Evolutionary conservation across 2,329 filamentous ascomycete genomes (phyloP).

Genomic region (Stachybotrys elegans): DNA sequence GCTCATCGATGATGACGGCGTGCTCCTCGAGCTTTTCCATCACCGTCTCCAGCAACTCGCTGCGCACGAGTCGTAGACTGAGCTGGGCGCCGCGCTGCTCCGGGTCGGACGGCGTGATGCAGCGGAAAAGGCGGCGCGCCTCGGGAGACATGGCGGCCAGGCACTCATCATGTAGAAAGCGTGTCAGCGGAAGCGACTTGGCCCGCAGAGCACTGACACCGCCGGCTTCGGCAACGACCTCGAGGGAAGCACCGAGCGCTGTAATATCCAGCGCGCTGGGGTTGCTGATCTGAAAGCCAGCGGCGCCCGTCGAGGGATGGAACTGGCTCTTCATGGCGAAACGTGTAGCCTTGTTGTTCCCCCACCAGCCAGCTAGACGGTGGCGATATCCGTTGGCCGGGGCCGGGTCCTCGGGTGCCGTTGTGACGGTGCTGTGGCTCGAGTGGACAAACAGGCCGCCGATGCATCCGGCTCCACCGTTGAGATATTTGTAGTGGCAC

Average conservation of each 20-base stretch:
- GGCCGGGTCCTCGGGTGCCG: constrained; percentile 21
- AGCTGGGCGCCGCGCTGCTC: constrained; percentile 69
- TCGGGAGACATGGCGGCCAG: constrained; percentile 29
- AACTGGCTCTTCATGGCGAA: constrained; percentile 78
- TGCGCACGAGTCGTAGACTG: constrained; percentile 61
- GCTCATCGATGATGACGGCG: constrained; percentile 72
- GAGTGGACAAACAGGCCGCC: constrained; percentile 74
- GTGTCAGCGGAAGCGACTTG: constrained; percentile 55
- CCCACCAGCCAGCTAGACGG: constrained; percentile 77
- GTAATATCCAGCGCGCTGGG: constrained; percentile 68
- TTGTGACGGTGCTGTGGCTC: constrained; percentile 56
- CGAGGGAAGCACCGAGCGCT: constrained; percentile 63
- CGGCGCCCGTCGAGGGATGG: constrained; percentile 66
- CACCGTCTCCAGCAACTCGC: constrained; percentile 62
- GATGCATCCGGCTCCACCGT: constrained; percentile 73
- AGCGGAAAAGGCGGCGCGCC: constrained; percentile 35
- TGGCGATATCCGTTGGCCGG: constrained; percentile 43
- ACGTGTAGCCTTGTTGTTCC: constrained; percentile 62
- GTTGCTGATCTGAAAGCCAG: constrained; percentile 75
- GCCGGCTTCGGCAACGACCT: constrained; percentile 45
- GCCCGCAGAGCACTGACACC: constrained; percentile 57
- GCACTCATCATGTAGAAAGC: constrained; percentile 61
- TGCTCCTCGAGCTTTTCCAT: constrained; percentile 55
- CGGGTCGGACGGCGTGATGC: constrained; percentile 63
- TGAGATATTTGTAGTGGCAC: constrained; percentile 89